Conservation (phyloP, 768 basidiomycete species). For the Podaxis sp. region DNA sequence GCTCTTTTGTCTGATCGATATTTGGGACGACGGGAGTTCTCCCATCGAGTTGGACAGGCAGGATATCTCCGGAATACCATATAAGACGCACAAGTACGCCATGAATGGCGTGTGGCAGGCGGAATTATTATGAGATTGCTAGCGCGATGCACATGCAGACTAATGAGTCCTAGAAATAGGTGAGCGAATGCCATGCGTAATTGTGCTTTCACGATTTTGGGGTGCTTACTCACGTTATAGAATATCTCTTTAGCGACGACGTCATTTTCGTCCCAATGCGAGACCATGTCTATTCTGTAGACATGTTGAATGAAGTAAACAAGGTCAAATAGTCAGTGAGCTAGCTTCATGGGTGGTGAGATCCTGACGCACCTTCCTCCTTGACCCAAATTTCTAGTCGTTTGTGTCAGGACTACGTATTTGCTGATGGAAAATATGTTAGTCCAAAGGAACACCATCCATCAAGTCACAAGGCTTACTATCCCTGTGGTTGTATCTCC, state of each 20-base stretch:
- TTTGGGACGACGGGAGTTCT: conserved; percentile 3
- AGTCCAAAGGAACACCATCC: conserved; percentile 15
- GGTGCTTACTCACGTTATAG: conserved; percentile 57
- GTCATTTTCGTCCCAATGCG: conserved; percentile 89
- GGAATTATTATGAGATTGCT: conserved; percentile 33
- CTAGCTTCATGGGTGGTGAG: conserved; percentile 10
- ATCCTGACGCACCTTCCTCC: conserved; percentile 64
- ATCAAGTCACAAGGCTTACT: conserved; percentile 51
- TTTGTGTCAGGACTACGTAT: conserved; percentile 83
- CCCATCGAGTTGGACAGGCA: conserved; percentile 6
- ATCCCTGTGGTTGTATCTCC: conserved; percentile 78
- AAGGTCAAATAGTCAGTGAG: conserved; percentile 1
- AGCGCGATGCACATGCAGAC: conserved; percentile 53
- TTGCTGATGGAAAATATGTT: conserved; percentile 48
- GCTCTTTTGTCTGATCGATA: conserved; percentile 3
- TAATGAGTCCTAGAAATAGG: conserved; percentile 56
- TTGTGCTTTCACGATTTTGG: conserved; percentile 10
- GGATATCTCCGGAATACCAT: conserved; percentile 18
- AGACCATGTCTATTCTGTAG: conserved; percentile 73
- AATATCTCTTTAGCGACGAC: conserved; percentile 76
- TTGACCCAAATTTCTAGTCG: conserved; percentile 82
- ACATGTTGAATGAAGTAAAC: conserved; percentile 4
- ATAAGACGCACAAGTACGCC: conserved; percentile 7
- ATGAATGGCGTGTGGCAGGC: background rate
- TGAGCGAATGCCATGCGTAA: conserved; percentile 16